Base-by-base conservation (phyloP, 2,329 filamentous ascomycete species). In the Triangularia verruculosa region DNA sequence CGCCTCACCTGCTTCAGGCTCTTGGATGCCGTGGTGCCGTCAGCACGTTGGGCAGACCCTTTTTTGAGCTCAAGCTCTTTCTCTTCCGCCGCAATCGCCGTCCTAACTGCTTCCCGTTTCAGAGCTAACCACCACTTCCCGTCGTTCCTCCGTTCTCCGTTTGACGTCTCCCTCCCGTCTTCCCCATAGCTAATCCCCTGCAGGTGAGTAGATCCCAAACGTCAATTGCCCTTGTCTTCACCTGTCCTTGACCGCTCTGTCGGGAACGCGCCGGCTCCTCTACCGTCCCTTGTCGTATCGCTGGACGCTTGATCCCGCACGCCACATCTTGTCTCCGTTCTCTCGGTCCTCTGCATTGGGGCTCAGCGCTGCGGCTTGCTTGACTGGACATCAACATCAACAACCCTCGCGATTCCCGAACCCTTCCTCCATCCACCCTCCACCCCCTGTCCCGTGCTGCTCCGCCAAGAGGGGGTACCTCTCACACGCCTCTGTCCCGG, bases 181-280 rank as follows among this genome's bases (percentile, higher is more conserved):
- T n/a, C n/a, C n/a, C n/a, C n/a, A n/a, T n/a, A n/a, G n/a, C n/a
- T n/a, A n/a, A 20, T 47, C 39, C 39, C 39, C 39, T 47, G 57
- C 27, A 47, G 22, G 32, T 59, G n/a, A 32, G 30, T 52, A 11
- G 43, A 34, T 54, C 25, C 17, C 17, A 27, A 32, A 54, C 28
- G 34, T 61, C 51, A 54, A 39, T n/a, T 34, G n/a, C 28, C 59
- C 59, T 53, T 51, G 59, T 43, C 39, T 20, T 59, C 15, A 13
- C 39, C 27, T 54, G 43, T 57, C 54, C 64, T 66, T 67, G 64
- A 69, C 67, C 67, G 66, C 68, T 63, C 66, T 34, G 28, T 60
- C 65, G 66, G 67, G 62, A 65, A 59, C 63, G 47, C 59, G 63
- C 52, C 59, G 32, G 65, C 62, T 62, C 56, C 52, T 61, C 28